Evolutionary conservation across 2,329 filamentous ascomycete genomes (phyloP).

Genomic region (Fusarium oxysporum): DNA sequence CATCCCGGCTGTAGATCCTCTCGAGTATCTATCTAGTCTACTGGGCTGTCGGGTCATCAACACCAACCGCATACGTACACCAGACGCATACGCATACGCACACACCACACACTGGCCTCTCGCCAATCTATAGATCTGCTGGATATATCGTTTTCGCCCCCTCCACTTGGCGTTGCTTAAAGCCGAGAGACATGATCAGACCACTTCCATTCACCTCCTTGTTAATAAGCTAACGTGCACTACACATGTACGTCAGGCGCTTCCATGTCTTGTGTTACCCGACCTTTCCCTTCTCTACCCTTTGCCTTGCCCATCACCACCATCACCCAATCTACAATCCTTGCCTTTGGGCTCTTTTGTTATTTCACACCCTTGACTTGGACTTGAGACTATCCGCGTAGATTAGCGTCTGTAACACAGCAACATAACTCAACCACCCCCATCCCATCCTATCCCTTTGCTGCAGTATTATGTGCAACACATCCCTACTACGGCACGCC

Average conservation of each 20-base stretch:
- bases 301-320: constrained; percentile 31
- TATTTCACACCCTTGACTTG: constrained; percentile 38
- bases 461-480: constrained; percentile 30
- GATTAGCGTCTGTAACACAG: constrained; percentile 43
- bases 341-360: constrained; percentile 29
- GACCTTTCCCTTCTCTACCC: constrained; percentile 37
- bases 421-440: constrained; percentile 33
- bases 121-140: constrained; percentile 33
- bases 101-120: constrained; percentile 22
- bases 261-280: constrained; percentile 39
- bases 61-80: constrained; percentile 8
- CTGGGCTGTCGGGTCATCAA: constrained; percentile 8
- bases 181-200: constrained; percentile 23
- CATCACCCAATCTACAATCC: constrained; percentile 25
- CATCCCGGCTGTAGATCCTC: constrained; percentile 32
- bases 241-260: constrained; percentile 29
- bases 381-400: constrained; percentile 6
- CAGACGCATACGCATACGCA: constrained; percentile 2
- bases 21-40: not conserved
- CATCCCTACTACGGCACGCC: constrained; percentile 36
- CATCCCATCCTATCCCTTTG: constrained; percentile 5
- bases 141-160: not conserved
- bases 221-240: constrained; percentile 25
- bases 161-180: constrained; percentile 34
- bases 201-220: constrained; percentile 21